Conservation (phyloP, 192 early-diverging fungal species). For the Powellomyces hirtus region DNA sequence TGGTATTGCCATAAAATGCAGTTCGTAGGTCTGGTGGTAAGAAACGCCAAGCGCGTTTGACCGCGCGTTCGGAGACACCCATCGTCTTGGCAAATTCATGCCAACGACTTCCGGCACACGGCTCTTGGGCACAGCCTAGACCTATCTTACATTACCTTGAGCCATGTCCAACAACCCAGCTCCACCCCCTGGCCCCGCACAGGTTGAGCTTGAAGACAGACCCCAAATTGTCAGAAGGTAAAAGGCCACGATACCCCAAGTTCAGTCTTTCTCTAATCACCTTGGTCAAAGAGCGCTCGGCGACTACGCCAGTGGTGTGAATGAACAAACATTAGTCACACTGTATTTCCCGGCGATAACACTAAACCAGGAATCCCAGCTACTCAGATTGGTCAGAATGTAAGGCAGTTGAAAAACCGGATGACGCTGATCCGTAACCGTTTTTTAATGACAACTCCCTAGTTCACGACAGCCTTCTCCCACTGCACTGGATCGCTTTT, state of each 20-base stretch:
- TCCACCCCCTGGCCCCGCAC: background rate
- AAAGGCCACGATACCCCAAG: background rate
- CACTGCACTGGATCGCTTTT: background rate
- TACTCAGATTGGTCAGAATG: background rate
- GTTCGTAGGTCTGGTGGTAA: too few relatives aligned
- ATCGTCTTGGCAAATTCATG: too few relatives aligned
- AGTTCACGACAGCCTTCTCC: background rate
- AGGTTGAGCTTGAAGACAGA: background rate
- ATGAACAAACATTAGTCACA: background rate
- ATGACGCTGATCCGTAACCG: background rate
- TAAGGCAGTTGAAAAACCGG: background rate
- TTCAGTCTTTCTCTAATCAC: background rate
- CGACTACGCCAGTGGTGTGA: background rate
- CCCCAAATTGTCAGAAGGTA: background rate
- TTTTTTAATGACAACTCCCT: background rate
- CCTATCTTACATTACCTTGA: too few relatives aligned
- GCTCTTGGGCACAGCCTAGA: too few relatives aligned
- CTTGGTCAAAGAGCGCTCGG: background rate
- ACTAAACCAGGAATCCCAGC: background rate
- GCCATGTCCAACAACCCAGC: background rate
- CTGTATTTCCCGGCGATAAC: background rate
- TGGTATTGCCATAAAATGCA: too few relatives aligned
- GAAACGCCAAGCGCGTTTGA: too few relatives aligned
- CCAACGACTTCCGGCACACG: too few relatives aligned
- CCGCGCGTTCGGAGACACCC: too few relatives aligned